Percentiles rank a stretch among this genome's conserved stretches.
Conservation (phyloP, 768 basidiomycete genomes). For the Lentinula lateritia region DNA sequence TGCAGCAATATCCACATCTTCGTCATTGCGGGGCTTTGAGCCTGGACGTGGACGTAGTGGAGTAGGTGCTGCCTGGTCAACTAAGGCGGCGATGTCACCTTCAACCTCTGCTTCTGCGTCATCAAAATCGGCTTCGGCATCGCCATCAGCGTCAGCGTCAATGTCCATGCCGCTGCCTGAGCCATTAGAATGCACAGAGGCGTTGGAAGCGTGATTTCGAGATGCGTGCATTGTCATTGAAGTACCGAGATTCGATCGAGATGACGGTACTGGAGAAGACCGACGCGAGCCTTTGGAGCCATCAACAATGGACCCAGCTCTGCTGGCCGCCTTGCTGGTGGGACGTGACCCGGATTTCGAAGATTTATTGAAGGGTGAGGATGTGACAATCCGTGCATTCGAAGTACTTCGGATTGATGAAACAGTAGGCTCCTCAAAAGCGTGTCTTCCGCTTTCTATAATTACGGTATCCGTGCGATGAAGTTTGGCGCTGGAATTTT, state of each 20-base stretch:
- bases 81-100: constrained; percentile 2
- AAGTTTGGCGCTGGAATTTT: background rate
- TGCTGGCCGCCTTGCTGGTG: background rate
- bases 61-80: background rate
- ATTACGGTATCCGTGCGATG: constrained; percentile 2
- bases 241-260: background rate
- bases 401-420: constrained; percentile 1
- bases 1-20: constrained; percentile 8
- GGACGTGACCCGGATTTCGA: constrained; percentile 2
- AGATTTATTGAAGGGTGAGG: background rate
- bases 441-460: background rate
- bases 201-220: background rate
- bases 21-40: background rate
- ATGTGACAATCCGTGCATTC: background rate
- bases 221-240: background rate
- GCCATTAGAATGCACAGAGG: constrained; percentile 1
- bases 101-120: constrained; percentile 5
- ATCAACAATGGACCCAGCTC: background rate
- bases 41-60: background rate
- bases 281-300: background rate
- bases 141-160: constrained; percentile 5
- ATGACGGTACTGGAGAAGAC: background rate
- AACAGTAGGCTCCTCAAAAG: background rate
- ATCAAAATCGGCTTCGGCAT: constrained; percentile 3
- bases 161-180: background rate